Evolutionary conservation across 805 yeast species (phyloP), one percentile per base, ranked within the genome.

Genomic region (Millerago galiae): DNA sequence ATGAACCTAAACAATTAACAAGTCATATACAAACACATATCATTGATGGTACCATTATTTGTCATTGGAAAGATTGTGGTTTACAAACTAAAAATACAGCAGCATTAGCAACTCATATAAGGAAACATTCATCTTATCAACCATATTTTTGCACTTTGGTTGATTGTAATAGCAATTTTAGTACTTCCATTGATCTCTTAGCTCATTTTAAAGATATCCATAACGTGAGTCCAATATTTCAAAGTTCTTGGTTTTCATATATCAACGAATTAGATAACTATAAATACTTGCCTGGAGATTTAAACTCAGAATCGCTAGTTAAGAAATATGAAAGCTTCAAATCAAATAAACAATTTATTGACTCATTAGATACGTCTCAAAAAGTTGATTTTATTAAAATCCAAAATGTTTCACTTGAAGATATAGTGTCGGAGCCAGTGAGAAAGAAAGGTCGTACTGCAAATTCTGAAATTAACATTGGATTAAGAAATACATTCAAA

Each of bases 91-190:
- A 76, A 13, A 71, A 77, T 10, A 55, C 79, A 38, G 74, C 74
- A 58, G 81, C 83, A 1, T 65, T 83, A 27, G 66, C 79, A 0
- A 68, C 83, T 0, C 91, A 83, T 54, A 65, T 81, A 49, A 59
- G 86, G 42, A 68, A 76, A 2, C 91, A 83, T 56, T 76, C 83
- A 0, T 80, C 83, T 2, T 84, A 81, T 51, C 71, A 71, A 51
- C 86, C 86, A 29, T 79, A 73, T 50, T 73, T 67, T 51, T 83
- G 91, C 57, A 68, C 74, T 1, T 64, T 81, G 12, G 85, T 85
- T 2, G 85, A 80, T 49, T 83, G 91, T 58, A 72, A 71, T 39
- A 70, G 74, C 47, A 70, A 71, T 35, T 81, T 80, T 53, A 71
- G 77, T 0, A 59, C 83, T 41, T 66, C 79, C 1, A 84, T 78